These are phyloP conservation scores for Aeminium ludgeri DNA, from an alignment of 495 filamentous ascomycete genomes.

Conservation along the genomic window DNA sequence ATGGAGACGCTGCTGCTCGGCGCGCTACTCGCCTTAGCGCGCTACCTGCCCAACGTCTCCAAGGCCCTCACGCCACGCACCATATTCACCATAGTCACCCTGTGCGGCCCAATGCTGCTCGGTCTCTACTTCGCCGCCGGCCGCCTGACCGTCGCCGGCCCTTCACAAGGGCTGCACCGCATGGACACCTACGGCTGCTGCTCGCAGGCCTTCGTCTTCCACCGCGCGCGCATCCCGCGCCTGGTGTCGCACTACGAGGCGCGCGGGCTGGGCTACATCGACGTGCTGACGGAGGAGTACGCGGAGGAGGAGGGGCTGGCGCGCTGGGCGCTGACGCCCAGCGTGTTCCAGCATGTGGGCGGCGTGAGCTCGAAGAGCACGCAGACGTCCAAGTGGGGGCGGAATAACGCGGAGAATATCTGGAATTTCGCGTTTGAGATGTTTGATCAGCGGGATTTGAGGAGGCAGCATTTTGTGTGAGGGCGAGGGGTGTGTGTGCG, in stretches of 20 bases:
- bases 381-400: conserved; percentile 8
- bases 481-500: too few relatives aligned
- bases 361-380: conserved; percentile 23
- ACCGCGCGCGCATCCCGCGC: conserved; percentile 21
- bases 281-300: conserved; percentile 33
- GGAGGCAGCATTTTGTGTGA: conserved; percentile 11
- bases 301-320: conserved; percentile 24
- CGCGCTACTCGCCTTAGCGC: conserved; percentile 8
- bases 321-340: conserved; percentile 35
- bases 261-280: conserved; percentile 14
- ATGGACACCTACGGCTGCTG: conserved; percentile 40
- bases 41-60: conserved; percentile 11
- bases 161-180: conserved; percentile 26
- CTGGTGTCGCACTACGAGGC: conserved; percentile 15
- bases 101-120: conserved; percentile 20
- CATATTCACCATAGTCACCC: conserved; percentile 11
- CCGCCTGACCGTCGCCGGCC: conserved; percentile 25
- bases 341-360: conserved; percentile 36
- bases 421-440: conserved; percentile 32
- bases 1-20: conserved; percentile 14
- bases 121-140: conserved; percentile 27
- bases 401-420: conserved; percentile 20
- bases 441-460: conserved; percentile 9
- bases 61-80: conserved; percentile 4
- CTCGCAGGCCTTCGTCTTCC: conserved; percentile 30